Base-by-base conservation (phyloP, 257 asterid genomes). In the Echium plantagineum region DNA sequence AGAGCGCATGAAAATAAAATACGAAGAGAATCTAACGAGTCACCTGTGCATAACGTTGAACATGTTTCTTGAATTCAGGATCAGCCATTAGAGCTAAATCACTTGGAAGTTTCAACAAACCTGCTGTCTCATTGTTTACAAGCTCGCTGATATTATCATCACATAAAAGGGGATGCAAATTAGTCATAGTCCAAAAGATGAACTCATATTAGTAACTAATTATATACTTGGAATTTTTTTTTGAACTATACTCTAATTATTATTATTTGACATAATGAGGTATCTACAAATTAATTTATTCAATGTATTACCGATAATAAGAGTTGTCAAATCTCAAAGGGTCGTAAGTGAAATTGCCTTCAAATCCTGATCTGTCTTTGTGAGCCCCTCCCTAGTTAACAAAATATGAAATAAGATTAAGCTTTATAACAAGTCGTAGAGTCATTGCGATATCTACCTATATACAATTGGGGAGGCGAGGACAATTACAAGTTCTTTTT, bases 251-350 rank as follows among this genome's bases (percentile, higher is more conserved):
- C 26, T 24, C 26, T 1, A 24, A 24, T 24, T 24, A 24, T 24
- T n/a, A n/a, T n/a, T n/a, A n/a, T n/a, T n/a, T n/a, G n/a, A n/a
- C n/a, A n/a, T n/a, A n/a, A n/a, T n/a, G n/a, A n/a, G n/a, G n/a
- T n/a, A n/a, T n/a, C n/a, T n/a, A n/a, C n/a, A n/a, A n/a, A n/a
- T n/a, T n/a, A n/a, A n/a, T n/a, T n/a, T n/a, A n/a, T n/a, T n/a
- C n/a, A n/a, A n/a, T n/a, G 60, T 65, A 87, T 77, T 82, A 91
- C 98, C 67, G 63, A 61, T 79, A 91, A 70, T 85, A 87, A 10
- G 94, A 82, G 63, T 91, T 83, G 78, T 91, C 96, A 55, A 91
- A 91, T 78, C 77, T 85, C 55, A 75, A 80, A 72, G 95, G 95
- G 28, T 87, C 85, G 1, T 28, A 63, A 10, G 98, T 91, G 95